Percentiles rank a stretch among this genome's conserved stretches.
These are phyloP conservation scores for Rhodotorula toruloides DNA, from an alignment of 768 basidiomycete genomes.

Conservation along the genomic window DNA sequence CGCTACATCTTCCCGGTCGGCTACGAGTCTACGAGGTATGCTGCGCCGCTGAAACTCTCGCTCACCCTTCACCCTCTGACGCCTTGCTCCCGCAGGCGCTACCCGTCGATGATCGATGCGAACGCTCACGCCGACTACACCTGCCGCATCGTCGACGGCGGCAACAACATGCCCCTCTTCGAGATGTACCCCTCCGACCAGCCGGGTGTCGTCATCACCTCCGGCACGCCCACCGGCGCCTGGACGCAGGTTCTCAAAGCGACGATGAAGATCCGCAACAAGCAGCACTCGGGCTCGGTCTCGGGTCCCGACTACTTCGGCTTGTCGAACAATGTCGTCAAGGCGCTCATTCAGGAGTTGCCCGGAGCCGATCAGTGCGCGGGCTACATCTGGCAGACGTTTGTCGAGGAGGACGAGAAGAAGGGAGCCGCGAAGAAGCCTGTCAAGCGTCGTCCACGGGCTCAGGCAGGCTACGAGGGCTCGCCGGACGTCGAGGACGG, in stretches of 20 bases:
- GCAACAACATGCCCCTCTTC: constrained; percentile 74
- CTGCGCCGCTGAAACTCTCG: constrained; percentile 3
- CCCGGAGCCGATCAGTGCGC: constrained; percentile 64
- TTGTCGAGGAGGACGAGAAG: constrained; percentile 56
- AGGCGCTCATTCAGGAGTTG: constrained; percentile 81
- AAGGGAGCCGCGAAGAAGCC: not conserved
- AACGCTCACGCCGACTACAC: constrained; percentile 65
- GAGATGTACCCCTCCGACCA: constrained; percentile 71
- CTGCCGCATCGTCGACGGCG: constrained; percentile 77
- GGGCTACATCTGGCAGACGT: constrained; percentile 82
- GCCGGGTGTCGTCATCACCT: constrained; percentile 66
- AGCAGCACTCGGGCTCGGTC: constrained; percentile 78
- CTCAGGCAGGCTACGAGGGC: not conserved
- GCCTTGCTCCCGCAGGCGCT: constrained; percentile 55
- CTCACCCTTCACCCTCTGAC: not conserved
- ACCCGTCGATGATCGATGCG: constrained; percentile 69
- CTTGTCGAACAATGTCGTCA: constrained; percentile 78
- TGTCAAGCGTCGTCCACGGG: not conserved
- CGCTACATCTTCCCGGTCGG: constrained; percentile 84
- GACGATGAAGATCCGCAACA: constrained; percentile 71
- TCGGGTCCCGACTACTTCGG: constrained; percentile 87
- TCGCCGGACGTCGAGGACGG: constrained; percentile 1
- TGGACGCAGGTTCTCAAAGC: constrained; percentile 79
- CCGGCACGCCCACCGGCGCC: constrained; percentile 81
- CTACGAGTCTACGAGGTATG: constrained; percentile 72